These are phyloP conservation scores for Calonectria leucothoes DNA, from an alignment of 2,329 filamentous ascomycete species.

Conservation along the genomic window DNA sequence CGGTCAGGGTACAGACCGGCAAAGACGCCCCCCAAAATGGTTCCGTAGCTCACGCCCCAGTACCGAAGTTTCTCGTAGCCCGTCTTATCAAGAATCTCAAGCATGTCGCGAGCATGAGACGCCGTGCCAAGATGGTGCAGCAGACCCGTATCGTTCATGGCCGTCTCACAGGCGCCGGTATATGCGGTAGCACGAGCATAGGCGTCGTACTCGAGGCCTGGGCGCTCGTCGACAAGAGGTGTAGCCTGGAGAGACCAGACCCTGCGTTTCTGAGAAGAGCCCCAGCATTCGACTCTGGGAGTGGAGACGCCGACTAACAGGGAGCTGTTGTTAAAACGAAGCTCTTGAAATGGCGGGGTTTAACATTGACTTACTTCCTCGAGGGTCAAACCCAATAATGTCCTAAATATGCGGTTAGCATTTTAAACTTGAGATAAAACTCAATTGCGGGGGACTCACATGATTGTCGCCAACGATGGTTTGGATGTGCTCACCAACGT, in stretches of 20 bases:
- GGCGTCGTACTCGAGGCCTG: conserved; percentile 57
- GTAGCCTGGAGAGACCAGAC: conserved; percentile 58
- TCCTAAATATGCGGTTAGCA: conserved; percentile 46
- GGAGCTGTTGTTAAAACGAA: neutral
- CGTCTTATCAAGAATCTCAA: conserved; percentile 56
- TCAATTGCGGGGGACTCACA: conserved; percentile 42
- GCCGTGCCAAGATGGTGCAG: conserved; percentile 56
- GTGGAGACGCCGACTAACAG: conserved; percentile 58
- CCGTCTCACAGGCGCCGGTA: conserved; percentile 55
- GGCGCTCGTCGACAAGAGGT: conserved; percentile 59
- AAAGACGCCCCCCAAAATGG: conserved; percentile 63
- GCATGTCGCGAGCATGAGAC: conserved; percentile 59
- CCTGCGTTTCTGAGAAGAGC: conserved; percentile 51
- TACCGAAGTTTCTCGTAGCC: conserved; percentile 58
- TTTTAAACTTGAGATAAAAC: neutral
- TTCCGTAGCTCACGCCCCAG: conserved; percentile 68
- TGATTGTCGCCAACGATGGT: conserved; percentile 59
- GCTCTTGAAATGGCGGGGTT: neutral
- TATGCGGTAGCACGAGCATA: conserved; percentile 56
- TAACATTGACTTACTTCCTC: conserved; percentile 51
- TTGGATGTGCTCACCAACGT: conserved; percentile 50
- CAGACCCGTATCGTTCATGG: conserved; percentile 50
- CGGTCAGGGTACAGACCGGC: conserved; percentile 63
- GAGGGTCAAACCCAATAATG: conserved; percentile 63
- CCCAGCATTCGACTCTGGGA: conserved; percentile 65